Evolutionary conservation across 1,284 basidiomycete genomes (phyloP).

Genomic region (Cutaneotrichosporon mucoides): DNA sequence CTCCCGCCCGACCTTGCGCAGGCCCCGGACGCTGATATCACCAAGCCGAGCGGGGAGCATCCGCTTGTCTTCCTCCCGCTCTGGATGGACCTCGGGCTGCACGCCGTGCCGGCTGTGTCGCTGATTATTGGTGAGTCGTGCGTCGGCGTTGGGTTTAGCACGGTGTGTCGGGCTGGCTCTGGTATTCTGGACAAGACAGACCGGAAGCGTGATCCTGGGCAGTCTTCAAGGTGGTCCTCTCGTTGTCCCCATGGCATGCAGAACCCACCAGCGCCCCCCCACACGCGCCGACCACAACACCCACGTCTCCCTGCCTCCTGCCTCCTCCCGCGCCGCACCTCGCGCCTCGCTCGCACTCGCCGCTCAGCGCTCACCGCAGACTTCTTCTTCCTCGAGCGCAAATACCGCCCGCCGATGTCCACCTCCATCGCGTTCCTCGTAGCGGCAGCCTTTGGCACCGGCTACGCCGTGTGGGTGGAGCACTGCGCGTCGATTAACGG

Average conservation of each 20-base stretch:
- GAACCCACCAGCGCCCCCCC: no score
- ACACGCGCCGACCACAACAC: no score
- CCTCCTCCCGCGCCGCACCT: no score
- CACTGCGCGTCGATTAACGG: slow-evolving; percentile 61
- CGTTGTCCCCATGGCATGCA: no score
- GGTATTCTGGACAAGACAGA: no score
- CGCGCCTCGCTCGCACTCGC: no score
- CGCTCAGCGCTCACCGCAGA: slow-evolving; percentile 48
- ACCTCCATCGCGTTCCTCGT: slow-evolving; percentile 53
- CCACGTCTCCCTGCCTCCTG: no score
- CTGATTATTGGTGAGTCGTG: slow-evolving; percentile 52
- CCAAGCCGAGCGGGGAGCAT: slow-evolving; percentile 16
- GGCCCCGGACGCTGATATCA: slow-evolving; percentile 26
- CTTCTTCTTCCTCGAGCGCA: slow-evolving; percentile 64
- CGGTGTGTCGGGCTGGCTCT: no score
- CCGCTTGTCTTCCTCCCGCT: slow-evolving; percentile 57
- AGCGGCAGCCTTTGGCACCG: slow-evolving; percentile 51
- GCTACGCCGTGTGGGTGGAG: slow-evolving; percentile 66
- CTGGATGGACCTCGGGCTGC: slow-evolving; percentile 58
- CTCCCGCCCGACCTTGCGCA: slow-evolving; percentile 33
- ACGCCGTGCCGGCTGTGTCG: slow-evolving; percentile 60
- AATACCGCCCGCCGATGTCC: slow-evolving; percentile 55
- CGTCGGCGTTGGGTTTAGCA: no score
- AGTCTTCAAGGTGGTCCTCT: no score
- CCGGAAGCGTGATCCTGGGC: no score